Evolutionary conservation across 2,329 filamentous ascomycete genomes (phyloP).

Genomic region (Colletotrichum tofieldiae): DNA sequence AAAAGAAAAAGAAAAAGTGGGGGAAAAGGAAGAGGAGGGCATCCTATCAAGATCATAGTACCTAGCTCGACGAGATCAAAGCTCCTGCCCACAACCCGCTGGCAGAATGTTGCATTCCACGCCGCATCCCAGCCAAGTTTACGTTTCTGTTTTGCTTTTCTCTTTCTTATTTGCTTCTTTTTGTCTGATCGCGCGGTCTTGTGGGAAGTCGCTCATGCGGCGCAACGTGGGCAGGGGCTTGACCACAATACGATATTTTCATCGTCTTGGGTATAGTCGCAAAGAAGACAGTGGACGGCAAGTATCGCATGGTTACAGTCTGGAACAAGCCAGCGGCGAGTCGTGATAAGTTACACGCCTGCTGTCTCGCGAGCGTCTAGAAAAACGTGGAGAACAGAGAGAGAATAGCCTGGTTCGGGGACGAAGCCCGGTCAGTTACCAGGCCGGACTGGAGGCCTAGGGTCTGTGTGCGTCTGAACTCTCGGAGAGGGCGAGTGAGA

Average conservation of each 20-base stretch:
- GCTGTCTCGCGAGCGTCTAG: slow-evolving; percentile 23
- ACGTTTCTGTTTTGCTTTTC: neutral
- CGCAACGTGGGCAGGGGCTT: neutral
- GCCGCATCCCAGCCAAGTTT: neutral
- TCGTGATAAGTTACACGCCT: neutral
- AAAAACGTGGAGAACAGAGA: slow-evolving; percentile 10
- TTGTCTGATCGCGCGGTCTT: neutral
- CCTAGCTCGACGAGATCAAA: slow-evolving; percentile 11
- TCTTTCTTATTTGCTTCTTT: neutral
- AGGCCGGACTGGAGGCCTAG: neutral
- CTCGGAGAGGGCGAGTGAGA: neutral
- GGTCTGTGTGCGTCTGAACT: slow-evolving; percentile 32
- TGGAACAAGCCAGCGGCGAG: neutral
- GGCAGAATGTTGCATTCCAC: neutral
- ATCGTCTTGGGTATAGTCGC: neutral
- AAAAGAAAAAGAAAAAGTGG: neutral
- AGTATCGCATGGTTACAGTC: neutral
- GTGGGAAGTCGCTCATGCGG: neutral
- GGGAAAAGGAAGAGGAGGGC: neutral
- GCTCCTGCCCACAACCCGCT: neutral
- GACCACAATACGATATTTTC: neutral
- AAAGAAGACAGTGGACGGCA: neutral
- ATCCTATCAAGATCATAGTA: neutral
- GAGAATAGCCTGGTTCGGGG: neutral
- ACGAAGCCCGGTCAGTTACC: neutral